Evolutionary conservation across 306 rosid species (phyloP).

Genomic region (Urtica urens): DNA sequence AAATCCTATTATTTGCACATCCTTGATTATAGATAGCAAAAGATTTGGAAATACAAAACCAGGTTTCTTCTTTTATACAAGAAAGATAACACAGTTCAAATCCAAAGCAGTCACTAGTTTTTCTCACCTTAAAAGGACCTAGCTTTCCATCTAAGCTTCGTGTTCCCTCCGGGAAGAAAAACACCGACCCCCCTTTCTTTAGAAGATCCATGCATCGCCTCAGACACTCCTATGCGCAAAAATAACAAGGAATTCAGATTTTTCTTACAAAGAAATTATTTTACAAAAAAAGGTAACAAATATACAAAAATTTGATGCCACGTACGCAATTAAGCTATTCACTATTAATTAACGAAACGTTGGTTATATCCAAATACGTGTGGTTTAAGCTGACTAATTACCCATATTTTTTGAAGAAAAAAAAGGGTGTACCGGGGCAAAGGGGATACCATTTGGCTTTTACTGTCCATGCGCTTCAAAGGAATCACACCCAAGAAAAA

Average conservation of each 20-base stretch:
- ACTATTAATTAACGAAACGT: too few relatives aligned
- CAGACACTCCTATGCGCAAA: conserved; percentile 56
- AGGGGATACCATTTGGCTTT: conserved; percentile 80
- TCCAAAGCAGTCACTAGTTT: too few relatives aligned
- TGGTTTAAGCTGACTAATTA: too few relatives aligned
- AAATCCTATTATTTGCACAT: too few relatives aligned
- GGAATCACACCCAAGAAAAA: conserved; percentile 75
- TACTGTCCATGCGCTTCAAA: conserved; percentile 81
- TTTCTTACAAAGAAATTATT: background rate
- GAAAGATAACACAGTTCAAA: too few relatives aligned
- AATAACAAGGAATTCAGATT: conserved; percentile 11
- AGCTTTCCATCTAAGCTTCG: conserved; percentile 78
- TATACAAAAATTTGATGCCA: too few relatives aligned
- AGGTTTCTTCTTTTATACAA: too few relatives aligned
- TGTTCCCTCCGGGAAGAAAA: conserved; percentile 96
- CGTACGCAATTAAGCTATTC: too few relatives aligned
- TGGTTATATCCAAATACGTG: too few relatives aligned
- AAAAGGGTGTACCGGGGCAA: conserved; percentile 7
- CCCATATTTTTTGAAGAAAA: conserved; percentile 1
- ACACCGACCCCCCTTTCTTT: conserved; percentile 78
- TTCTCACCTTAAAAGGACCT: conserved; percentile 79
- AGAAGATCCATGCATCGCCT: conserved; percentile 73
- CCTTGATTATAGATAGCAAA: too few relatives aligned
- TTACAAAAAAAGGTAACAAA: background rate
- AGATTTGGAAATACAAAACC: too few relatives aligned